These are phyloP conservation scores for Wolfiporia cocos DNA, from an alignment of 1,284 basidiomycete genomes.

Conservation along the genomic window DNA sequence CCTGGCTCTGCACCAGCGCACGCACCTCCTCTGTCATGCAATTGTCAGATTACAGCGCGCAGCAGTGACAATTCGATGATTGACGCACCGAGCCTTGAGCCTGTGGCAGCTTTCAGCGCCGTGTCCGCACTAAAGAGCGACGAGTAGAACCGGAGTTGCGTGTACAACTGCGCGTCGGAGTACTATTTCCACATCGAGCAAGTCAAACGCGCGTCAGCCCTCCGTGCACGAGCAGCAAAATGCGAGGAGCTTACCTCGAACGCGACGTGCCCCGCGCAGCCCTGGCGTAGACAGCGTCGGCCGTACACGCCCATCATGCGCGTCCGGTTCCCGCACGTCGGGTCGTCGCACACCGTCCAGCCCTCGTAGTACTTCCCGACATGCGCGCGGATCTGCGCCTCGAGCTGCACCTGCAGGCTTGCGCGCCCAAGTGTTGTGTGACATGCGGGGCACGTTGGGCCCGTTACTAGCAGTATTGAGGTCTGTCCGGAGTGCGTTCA, in stretches of 20 bases:
- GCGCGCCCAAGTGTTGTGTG: constrained; percentile 42
- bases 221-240: no score
- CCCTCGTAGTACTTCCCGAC: constrained; percentile 86
- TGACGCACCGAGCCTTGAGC: constrained; percentile 45
- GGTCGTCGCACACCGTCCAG: constrained; percentile 86
- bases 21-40: constrained; percentile 45
- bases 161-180: constrained; percentile 78
- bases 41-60: neutral
- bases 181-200: constrained; percentile 47
- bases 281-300: constrained; percentile 63
- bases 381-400: constrained; percentile 74
- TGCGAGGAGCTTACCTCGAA: constrained; percentile 61
- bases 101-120: constrained; percentile 45
- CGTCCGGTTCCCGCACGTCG: constrained; percentile 80
- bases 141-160: constrained; percentile 79
- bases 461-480: constrained; percentile 43
- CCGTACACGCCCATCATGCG: constrained; percentile 92
- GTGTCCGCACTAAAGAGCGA: constrained; percentile 75
- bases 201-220: constrained; percentile 1
- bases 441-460: constrained; percentile 62
- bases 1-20: constrained; percentile 45
- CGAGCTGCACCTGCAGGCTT: constrained; percentile 80
- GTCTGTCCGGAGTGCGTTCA: constrained; percentile 22
- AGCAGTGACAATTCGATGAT: neutral
- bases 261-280: constrained; percentile 63